Base-by-base conservation (phyloP, 805 yeast species). In the Tetrapisispora iriomotensis region DNA sequence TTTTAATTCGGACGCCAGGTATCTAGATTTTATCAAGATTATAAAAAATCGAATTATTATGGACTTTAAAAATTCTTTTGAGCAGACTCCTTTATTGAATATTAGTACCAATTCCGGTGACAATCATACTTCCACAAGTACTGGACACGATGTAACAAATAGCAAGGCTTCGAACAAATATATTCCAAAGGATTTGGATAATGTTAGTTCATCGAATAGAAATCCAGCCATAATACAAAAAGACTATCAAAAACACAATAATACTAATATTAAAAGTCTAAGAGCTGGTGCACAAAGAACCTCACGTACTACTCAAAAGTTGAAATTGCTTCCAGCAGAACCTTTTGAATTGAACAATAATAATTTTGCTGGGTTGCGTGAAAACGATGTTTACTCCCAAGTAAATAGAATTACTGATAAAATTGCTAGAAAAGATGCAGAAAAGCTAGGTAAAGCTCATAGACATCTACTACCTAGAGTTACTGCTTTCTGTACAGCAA, bases 401-500 rank as follows among this genome's bases (percentile, higher is more conserved):
- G 87, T 84, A 9, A 74, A 79, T 40, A 71, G 82, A 44, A 88
- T 88, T 46, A 85, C 80, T 25, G 96, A 90, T 48, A 71, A 82
- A 17, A 80, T 92, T 1, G 96, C 96, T 1, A 69, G 96, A 49
- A 80, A 78, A 47, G 97, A 90, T 66, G 97, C 98, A 0, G 96
- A 88, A 56, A 75, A 88, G 37, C 66, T 92, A 42, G 95, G 96
- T 3, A 92, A 88, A 58, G 61, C 64, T 26, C 69, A 68, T 45
- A 66, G 97, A 44, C 82, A 82, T 25, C 64, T 86, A 45, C 69
- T 92, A 40, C 97, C 98, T 3, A 68, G 98, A 45, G 96, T 88
- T 1, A 90, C 97, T 0, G 95, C 96, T 3, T 92, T 87, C 57
- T 90, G 97, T 62, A 90, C 97, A 0, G 87, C 96, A 21, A 88